These are phyloP conservation scores for Penicillium canescens DNA, from an alignment of 495 filamentous ascomycete genomes.

Conservation along the genomic window DNA sequence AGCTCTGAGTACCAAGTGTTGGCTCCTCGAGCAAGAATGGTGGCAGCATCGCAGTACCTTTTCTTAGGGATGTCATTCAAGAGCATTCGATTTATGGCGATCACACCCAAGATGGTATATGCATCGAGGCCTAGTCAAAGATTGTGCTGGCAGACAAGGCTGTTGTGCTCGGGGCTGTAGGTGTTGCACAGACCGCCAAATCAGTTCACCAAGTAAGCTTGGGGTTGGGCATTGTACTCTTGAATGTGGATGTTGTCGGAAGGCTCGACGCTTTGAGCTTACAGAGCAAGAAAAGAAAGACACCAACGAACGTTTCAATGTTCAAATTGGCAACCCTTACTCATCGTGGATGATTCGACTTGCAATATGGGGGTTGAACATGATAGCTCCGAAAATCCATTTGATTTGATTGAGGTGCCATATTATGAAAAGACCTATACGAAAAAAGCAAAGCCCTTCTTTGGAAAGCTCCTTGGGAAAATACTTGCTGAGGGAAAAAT, in stretches of 20 bases:
- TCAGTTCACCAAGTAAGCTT: neutral
- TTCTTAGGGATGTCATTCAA: neutral
- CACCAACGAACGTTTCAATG: no score
- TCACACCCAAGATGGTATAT: slow-evolving; percentile 10
- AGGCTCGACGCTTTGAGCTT: slow-evolving; percentile 1
- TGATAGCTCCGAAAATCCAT: no score
- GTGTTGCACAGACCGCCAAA: neutral
- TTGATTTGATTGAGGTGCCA: no score
- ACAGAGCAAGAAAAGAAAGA: neutral
- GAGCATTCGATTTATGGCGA: slow-evolving; percentile 9
- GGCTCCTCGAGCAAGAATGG: neutral
- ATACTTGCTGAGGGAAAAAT: no score
- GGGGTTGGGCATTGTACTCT: slow-evolving; percentile 8
- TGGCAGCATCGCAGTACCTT: neutral
- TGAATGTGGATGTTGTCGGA: slow-evolving; percentile 8
- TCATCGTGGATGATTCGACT: no score
- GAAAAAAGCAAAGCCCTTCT: no score
- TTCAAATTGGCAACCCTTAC: no score
- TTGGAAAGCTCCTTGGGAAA: no score
- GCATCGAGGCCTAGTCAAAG: slow-evolving; percentile 3
- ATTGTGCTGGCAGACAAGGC: neutral
- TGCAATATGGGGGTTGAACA: no score
- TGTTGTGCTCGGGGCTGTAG: slow-evolving; percentile 4
- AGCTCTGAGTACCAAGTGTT: neutral
- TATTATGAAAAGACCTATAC: no score